Evolutionary conservation across 805 yeast genomes (phyloP), one percentile per base, ranked within the genome.

Genomic region (Candida glaebosa): DNA sequence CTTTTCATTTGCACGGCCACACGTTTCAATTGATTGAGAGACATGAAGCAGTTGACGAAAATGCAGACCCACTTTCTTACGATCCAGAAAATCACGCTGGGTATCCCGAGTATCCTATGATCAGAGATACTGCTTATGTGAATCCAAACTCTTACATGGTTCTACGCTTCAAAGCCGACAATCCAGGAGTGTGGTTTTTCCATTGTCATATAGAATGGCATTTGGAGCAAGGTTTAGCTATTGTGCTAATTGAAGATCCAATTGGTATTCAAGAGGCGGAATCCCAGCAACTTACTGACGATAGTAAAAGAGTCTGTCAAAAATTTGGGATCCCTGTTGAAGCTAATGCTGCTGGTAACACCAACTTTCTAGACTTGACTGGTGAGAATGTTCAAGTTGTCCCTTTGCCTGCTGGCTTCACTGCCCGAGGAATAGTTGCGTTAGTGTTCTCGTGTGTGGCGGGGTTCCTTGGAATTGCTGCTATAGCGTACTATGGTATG

Each of bases 121-220:
- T 70, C 37, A 74, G 96, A 61, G 96, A 88, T 56, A 84, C 91
- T 0, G 79, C 79, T 16, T 68, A 75, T 49, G 79, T 87, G n/a
- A 76, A 79, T 37, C 78, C 84, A 25, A 80, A 82, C 51, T 87
- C 90, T 2, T 76, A 80, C 58, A 60, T 81, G 38, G 89, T 82
- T 14, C 56, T 81, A 25, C 70, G 96, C 49, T 87, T 87, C 61
- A 75, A 68, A 51, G 88, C 96, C 8, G 79, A 84, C 53, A 89
- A 90, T 54, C 96, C 96, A 2, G 97, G 97, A 43, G 82, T 88
- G 18, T 90, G 96, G 96, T 78, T 84, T 46, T 85, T 89, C 81
- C 97, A 89, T 60, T 89, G 97, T 63, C 96, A 87, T 57, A 78
- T 85, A 41, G 91, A 85, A 54, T 85, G 89, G 84, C 95, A 85